Conservation (phyloP, 164 flowering plant species). For the Magnolia officinalis region DNA sequence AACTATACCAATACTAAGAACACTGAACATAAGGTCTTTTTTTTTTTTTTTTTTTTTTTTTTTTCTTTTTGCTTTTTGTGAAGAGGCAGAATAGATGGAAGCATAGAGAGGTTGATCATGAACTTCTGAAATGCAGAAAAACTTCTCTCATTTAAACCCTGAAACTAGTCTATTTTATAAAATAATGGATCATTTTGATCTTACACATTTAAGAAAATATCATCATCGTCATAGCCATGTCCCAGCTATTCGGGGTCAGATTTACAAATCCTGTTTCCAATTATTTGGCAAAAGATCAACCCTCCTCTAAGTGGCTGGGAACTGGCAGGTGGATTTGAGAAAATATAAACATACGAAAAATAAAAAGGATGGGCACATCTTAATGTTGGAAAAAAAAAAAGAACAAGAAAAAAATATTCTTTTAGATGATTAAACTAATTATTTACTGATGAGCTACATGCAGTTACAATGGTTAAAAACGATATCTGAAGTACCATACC, state of each 20-base stretch:
- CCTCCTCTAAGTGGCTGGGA: too few species aligned
- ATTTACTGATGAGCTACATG: neutral
- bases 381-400: neutral
- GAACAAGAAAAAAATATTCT: neutral
- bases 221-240: neutral
- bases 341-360: too few species aligned
- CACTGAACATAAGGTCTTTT: too few species aligned
- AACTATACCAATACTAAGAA: too few species aligned
- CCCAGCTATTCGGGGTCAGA: neutral
- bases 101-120: neutral
- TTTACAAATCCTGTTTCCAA: neutral
- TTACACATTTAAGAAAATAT: neutral
- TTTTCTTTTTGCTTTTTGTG: too few species aligned
- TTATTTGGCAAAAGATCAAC: neutral
- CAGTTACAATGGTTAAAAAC: neutral
- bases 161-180: too few species aligned
- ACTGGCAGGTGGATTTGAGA: too few species aligned
- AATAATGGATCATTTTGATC: neutral
- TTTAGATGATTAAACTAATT: neutral
- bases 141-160: neutral
- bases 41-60: too few species aligned
- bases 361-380: too few species aligned
- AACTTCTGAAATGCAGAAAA: neutral
- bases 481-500: slow-evolving; percentile 41
- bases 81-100: too few species aligned